Percentiles rank a stretch among this genome's conserved stretches.
Evolutionary conservation across 495 filamentous ascomycete genomes (phyloP).

Genomic region (Recurvomyces mirabilis): DNA sequence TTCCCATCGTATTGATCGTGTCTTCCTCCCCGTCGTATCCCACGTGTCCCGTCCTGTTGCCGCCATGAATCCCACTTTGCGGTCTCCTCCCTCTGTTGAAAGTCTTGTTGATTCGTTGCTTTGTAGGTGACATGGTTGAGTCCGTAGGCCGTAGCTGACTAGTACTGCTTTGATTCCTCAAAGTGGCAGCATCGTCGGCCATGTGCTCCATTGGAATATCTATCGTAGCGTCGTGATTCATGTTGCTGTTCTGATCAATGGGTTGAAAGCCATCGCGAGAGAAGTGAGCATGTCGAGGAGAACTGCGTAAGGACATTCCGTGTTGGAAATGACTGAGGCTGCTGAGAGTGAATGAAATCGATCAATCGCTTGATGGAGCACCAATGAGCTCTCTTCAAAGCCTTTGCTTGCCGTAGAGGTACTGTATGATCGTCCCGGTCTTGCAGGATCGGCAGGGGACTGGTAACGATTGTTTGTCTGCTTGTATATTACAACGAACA

Average conservation of each 20-base stretch:
- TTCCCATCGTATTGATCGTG: slow-evolving; percentile 71
- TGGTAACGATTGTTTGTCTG: too few species aligned
- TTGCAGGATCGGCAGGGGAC: too few species aligned
- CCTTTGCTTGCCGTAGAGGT: too few species aligned
- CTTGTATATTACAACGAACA: too few species aligned
- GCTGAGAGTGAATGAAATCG: too few species aligned
- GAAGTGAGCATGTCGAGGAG: too few species aligned
- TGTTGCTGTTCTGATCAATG: background rate
- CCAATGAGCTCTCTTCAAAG: too few species aligned
- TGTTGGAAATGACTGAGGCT: too few species aligned
- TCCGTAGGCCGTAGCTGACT: background rate
- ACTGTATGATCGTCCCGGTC: too few species aligned
- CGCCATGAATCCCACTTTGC: background rate
- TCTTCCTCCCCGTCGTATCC: slow-evolving; percentile 46
- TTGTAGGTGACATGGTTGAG: background rate
- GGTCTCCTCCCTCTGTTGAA: background rate
- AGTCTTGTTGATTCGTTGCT: background rate
- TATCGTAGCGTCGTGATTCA: background rate
- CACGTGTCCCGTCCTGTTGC: slow-evolving; percentile 35
- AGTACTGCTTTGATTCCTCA: background rate
- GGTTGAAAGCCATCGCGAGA: background rate
- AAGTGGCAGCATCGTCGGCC: background rate
- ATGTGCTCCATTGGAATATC: background rate
- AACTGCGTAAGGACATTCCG: too few species aligned
- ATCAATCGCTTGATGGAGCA: too few species aligned